Conservation (phyloP, 805 yeast species). For the Nakazawaea peltata region DNA sequence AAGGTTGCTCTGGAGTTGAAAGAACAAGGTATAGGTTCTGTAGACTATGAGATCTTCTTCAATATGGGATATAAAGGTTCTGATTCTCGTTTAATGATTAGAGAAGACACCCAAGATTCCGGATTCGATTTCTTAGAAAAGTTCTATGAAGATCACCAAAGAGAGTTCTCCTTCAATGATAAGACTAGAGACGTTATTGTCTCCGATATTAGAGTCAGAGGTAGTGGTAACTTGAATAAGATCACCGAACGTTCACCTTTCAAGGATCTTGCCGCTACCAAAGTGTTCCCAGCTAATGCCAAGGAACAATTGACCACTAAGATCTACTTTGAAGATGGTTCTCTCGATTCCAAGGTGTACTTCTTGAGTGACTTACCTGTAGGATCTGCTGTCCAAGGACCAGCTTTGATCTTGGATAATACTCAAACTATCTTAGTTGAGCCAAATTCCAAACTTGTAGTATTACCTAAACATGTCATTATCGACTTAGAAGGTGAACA, state of each 20-base stretch:
- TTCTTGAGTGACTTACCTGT: constrained; percentile 18
- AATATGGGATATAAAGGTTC: constrained; percentile 35
- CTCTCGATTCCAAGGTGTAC: constrained; percentile 20
- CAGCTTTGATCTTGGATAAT: constrained; percentile 25
- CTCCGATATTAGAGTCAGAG: constrained; percentile 61
- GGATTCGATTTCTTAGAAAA: constrained; percentile 26
- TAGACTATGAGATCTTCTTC: constrained; percentile 18
- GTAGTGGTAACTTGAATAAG: constrained; percentile 30
- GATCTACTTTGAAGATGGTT: constrained; percentile 20
- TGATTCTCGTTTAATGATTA: constrained; percentile 67
- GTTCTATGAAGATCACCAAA: constrained; percentile 46
- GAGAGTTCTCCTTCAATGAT: constrained; percentile 62
- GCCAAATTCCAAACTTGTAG: constrained; percentile 23
- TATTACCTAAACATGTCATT: constrained; percentile 26
- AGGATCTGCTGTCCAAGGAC: constrained; percentile 25
- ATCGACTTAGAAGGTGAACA: constrained; percentile 16
- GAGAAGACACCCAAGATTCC: constrained; percentile 18
- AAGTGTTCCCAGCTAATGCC: constrained; percentile 14
- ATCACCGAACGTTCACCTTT: constrained; percentile 21
- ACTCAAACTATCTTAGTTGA: constrained; percentile 29
- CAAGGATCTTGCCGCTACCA: constrained; percentile 13
- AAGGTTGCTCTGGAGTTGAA: constrained; percentile 17
- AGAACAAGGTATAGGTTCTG: constrained; percentile 19
- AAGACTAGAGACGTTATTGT: constrained; percentile 48
- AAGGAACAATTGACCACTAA: constrained; percentile 15